Evolutionary conservation across 2,329 filamentous ascomycete species (phyloP).

Genomic region (Trichoderma sp.): DNA sequence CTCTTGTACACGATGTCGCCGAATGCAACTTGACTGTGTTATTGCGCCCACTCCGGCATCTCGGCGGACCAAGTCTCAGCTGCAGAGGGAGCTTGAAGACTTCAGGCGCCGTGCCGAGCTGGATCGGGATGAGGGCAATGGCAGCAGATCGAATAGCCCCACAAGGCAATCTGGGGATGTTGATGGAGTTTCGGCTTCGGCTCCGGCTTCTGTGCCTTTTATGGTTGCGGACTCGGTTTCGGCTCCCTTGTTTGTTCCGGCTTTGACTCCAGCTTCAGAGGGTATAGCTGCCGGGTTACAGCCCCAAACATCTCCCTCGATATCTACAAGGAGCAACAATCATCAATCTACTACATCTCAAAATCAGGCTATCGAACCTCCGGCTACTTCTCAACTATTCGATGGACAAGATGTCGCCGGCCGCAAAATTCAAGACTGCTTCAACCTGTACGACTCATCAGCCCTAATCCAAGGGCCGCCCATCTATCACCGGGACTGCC

Average conservation of each 20-base stretch:
- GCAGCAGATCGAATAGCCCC: background rate
- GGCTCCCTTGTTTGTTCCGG: background rate
- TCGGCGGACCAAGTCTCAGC: slow-evolving; percentile 15
- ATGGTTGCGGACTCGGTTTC: background rate
- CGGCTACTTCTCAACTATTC: background rate
- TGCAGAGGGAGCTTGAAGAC: slow-evolving; percentile 11
- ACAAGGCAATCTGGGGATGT: background rate
- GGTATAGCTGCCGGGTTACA: background rate
- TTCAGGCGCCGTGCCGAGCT: background rate
- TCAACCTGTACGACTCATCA: background rate
- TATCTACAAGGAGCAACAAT: background rate
- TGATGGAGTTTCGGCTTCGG: background rate
- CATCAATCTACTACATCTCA: background rate
- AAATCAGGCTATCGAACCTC: background rate
- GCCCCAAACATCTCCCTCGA: background rate
- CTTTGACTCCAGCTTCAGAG: background rate
- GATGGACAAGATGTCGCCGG: background rate
- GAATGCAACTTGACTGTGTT: slow-evolving; percentile 8
- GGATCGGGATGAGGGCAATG: background rate
- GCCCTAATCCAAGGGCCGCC: background rate
- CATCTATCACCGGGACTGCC: too few relatives aligned
- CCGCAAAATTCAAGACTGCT: slow-evolving; percentile 16
- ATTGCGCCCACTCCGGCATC: slow-evolving; percentile 8
- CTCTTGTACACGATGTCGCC: slow-evolving; percentile 13
- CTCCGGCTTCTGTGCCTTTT: background rate